These are phyloP conservation scores for Circinella umbellata DNA, from an alignment of 371 early-diverging fungal genomes.

Conservation along the genomic window DNA sequence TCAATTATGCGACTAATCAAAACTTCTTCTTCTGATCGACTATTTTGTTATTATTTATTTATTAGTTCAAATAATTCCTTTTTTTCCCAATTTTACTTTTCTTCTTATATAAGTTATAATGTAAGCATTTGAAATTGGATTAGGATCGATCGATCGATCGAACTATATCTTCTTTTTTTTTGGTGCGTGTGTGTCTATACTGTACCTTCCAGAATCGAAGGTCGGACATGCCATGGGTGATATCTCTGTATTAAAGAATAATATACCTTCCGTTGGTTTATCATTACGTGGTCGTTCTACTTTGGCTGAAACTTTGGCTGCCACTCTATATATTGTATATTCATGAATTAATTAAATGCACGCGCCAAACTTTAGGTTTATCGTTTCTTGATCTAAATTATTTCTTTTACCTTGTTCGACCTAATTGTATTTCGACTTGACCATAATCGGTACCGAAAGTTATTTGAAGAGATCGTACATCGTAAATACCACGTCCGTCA, in stretches of 20 bases:
- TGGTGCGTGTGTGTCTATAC: neutral
- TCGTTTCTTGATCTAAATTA: neutral
- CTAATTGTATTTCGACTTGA: slow-evolving; percentile 79
- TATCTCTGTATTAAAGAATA: slow-evolving; percentile 83
- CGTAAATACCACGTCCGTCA: slow-evolving; percentile 84
- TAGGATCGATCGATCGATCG: slow-evolving; percentile 1
- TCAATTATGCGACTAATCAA: slow-evolving; percentile 86
- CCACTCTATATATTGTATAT: slow-evolving; percentile 57
- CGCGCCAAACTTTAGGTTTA: neutral
- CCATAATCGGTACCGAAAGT: slow-evolving; percentile 76
- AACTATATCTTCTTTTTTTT: neutral
- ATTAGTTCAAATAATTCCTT: neutral
- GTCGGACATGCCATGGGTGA: slow-evolving; percentile 85
- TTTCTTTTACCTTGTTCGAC: slow-evolving; percentile 68
- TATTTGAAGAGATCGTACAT: slow-evolving; percentile 74
- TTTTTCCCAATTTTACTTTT: neutral
- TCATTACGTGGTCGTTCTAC: slow-evolving; percentile 83
- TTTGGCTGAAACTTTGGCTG: slow-evolving; percentile 85
- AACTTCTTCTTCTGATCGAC: slow-evolving; percentile 82
- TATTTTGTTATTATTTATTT: slow-evolving; percentile 20
- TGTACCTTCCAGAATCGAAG: slow-evolving; percentile 71
- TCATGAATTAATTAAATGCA: neutral
- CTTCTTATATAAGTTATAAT: neutral
- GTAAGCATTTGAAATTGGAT: neutral
- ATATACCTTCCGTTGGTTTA: slow-evolving; percentile 85